Percentiles rank a stretch among this genome's conserved stretches.
phyloP scores from a whole-genome alignment of 2,329 filamentous ascomycete genomes.

The Cytospora mali region DNA sequence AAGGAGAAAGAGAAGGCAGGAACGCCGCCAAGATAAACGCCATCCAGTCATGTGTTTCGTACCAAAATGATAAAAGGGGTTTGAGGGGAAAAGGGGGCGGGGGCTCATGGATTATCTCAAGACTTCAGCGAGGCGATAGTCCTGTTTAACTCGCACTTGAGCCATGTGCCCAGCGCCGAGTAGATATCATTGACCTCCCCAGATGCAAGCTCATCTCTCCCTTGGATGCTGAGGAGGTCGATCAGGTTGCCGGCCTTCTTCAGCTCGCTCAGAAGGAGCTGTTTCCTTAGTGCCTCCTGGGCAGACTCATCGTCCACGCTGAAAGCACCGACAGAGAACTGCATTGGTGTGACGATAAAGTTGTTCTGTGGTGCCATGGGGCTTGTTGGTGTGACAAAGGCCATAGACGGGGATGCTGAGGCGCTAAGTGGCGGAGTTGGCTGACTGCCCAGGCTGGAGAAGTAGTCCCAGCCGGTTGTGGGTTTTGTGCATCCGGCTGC shows the following conservation, averaged over 20 bases:
- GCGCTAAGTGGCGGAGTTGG: constrained; percentile 26
- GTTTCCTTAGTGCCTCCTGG: constrained; percentile 23
- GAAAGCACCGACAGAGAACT: constrained; percentile 27
- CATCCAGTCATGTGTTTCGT: neutral
- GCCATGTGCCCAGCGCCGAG: constrained; percentile 26
- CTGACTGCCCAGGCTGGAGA: constrained; percentile 20
- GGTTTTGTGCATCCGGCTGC: constrained; percentile 23
- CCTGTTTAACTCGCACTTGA: constrained; percentile 27
- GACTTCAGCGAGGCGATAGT: constrained; percentile 23
- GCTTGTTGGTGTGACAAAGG: constrained; percentile 15
- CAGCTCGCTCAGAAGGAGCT: constrained; percentile 28
- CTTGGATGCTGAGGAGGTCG: constrained; percentile 26
- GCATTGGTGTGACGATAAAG: constrained; percentile 28
- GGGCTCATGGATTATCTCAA: too few relatives aligned
- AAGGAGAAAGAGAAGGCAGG: too few relatives aligned
- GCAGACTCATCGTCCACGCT: constrained; percentile 28
- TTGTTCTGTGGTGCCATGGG: neutral
- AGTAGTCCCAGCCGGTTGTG: constrained; percentile 25
- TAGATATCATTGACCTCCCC: constrained; percentile 25
- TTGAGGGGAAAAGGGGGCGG: neutral
- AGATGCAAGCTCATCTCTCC: constrained; percentile 7
- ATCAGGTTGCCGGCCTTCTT: constrained; percentile 27
- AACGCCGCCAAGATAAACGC: neutral
- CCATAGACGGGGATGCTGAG: constrained; percentile 21
- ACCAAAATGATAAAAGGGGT: neutral